Conservation (phyloP, 164 flowering plant genomes). For the grape (Vitis vinifera) region ASM3070453v1 NC_081806.1:5953501-5954000, state of each 20-base stretch:
- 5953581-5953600: neutral
- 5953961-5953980: neutral
- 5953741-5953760: neutral
- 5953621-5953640: slow-evolving; percentile 53
- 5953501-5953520: too few relatives aligned
- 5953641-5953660: slow-evolving; percentile 67
- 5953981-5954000: too few relatives aligned
- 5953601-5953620: too few relatives aligned
- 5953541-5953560: too few relatives aligned
- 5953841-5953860: neutral
- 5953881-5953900: neutral
- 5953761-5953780: too few relatives aligned
- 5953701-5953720: slow-evolving; percentile 87
- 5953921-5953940: neutral
- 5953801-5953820: neutral
- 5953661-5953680: slow-evolving; percentile 68
- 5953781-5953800: neutral
- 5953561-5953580: neutral
- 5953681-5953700: slow-evolving; percentile 84
- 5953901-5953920: neutral
- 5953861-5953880: neutral
- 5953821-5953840: neutral
- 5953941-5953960: neutral
- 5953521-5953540: too few relatives aligned
- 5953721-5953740: slow-evolving; percentile 17